Percentiles rank a stretch among this genome's conserved stretches.
Conservation (phyloP, 148 eudicot species). For the Rhododendron griersonianum region DNA sequence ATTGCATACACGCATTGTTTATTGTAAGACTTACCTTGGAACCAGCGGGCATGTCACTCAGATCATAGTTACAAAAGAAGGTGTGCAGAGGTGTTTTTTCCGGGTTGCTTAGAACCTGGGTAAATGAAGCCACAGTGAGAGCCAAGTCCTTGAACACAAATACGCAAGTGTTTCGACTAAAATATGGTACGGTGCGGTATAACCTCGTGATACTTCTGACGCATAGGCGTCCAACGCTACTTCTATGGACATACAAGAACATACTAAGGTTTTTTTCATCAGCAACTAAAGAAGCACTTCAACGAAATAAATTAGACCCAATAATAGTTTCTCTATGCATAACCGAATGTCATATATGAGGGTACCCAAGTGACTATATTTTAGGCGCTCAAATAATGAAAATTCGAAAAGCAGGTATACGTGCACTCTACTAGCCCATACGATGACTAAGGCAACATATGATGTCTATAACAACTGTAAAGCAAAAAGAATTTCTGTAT, state of each 20-base stretch:
- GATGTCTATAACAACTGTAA: background rate
- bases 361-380: background rate
- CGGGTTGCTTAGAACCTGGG: constrained; percentile 76
- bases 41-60: constrained; percentile 80
- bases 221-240: background rate
- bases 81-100: constrained; percentile 78
- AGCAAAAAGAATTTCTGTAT: background rate
- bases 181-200: background rate
- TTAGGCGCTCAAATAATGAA: background rate
- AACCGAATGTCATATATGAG: background rate
- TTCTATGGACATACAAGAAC: background rate
- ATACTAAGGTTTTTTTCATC: background rate
- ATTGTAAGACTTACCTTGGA: constrained; percentile 47
- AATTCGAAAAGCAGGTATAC: background rate
- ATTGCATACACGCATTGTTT: background rate
- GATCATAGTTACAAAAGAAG: constrained; percentile 75
- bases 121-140: constrained; percentile 10
- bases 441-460: background rate
- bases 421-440: background rate
- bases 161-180: background rate
- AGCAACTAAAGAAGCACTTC: background rate
- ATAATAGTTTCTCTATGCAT: background rate
- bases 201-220: background rate
- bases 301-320: background rate
- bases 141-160: background rate